Conservation (phyloP, 2,329 filamentous ascomycete species). For the Xylariaceae sp. region DNA sequence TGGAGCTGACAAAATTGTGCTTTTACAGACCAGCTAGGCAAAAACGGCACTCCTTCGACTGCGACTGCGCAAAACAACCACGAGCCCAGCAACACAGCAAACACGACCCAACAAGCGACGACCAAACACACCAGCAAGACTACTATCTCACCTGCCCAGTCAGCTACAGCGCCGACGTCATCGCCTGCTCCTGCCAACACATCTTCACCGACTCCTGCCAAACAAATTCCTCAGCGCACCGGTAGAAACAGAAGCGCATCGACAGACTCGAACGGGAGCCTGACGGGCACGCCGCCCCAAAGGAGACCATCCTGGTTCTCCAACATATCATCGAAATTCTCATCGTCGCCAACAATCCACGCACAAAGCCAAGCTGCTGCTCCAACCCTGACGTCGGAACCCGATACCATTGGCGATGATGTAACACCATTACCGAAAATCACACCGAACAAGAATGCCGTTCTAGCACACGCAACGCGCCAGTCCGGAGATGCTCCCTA, state of each 20-base stretch:
- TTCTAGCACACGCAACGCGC: constrained; percentile 55
- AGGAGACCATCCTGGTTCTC: constrained; percentile 87
- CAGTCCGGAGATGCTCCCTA: constrained; percentile 64
- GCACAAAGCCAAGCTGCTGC: constrained; percentile 10
- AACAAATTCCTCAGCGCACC: constrained; percentile 31
- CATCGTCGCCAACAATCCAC: constrained; percentile 48
- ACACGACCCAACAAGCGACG: constrained; percentile 19
- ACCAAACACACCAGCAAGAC: constrained; percentile 27
- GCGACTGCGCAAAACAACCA: constrained; percentile 23
- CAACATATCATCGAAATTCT: constrained; percentile 90
- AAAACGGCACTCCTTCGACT: constrained; percentile 19
- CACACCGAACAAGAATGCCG: constrained; percentile 54
- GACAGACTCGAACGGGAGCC: constrained; percentile 27
- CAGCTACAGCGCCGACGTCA: constrained; percentile 16
- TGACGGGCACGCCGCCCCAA: constrained; percentile 36
- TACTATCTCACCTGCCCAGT: constrained; percentile 15
- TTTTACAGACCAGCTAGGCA: constrained; percentile 26
- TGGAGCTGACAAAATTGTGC: constrained; percentile 14
- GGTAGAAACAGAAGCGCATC: constrained; percentile 33
- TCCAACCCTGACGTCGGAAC: constrained; percentile 26
- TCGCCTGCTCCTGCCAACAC: constrained; percentile 15
- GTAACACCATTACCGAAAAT: constrained; percentile 49
- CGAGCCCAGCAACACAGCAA: constrained; percentile 17
- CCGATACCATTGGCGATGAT: constrained; percentile 28
- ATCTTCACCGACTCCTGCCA: constrained; percentile 21